Percentiles rank a stretch among this genome's conserved stretches.
These are phyloP conservation scores for Aspergillus sp. DNA, from an alignment of 2,329 filamentous ascomycete genomes.

Conservation along the genomic window DNA sequence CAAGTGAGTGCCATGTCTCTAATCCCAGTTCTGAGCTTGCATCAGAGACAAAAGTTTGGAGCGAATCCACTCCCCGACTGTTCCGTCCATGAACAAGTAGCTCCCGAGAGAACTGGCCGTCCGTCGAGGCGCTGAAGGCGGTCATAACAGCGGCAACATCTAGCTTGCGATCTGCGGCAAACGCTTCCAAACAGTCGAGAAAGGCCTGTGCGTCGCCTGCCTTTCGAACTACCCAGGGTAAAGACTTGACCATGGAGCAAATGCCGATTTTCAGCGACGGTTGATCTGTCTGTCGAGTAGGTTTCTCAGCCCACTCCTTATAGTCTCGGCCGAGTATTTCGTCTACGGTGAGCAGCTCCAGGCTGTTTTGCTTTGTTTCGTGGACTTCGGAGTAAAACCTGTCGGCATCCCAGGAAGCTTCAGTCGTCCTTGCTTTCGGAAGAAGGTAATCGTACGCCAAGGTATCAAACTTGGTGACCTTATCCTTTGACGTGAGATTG, in stretches of 20 bases:
- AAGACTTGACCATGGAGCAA: constrained; percentile 57
- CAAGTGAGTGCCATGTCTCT: constrained; percentile 30
- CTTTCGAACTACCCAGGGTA: constrained; percentile 55
- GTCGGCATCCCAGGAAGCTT: constrained; percentile 44
- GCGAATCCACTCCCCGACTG: constrained; percentile 35
- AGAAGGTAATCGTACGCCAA: constrained; percentile 53
- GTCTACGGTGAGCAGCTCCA: constrained; percentile 52
- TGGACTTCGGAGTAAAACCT: constrained; percentile 54
- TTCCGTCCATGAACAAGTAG: constrained; percentile 52
- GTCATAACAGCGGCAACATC: constrained; percentile 62
- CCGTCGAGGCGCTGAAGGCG: constrained; percentile 45
- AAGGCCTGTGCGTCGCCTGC: constrained; percentile 40
- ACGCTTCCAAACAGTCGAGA: constrained; percentile 43
- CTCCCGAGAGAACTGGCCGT: constrained; percentile 51
- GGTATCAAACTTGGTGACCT: constrained; percentile 51
- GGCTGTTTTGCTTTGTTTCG: constrained; percentile 54
- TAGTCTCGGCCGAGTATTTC: constrained; percentile 64
- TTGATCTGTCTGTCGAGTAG: constrained; percentile 25
- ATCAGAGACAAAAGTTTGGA: constrained; percentile 47
- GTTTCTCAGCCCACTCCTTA: constrained; percentile 58
- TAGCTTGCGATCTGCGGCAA: constrained; percentile 48
- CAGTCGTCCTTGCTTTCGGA: constrained; percentile 41
- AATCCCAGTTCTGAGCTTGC: constrained; percentile 46
- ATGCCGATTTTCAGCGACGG: constrained; percentile 53
- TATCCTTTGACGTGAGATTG: constrained; percentile 45